These are phyloP conservation scores for Discostella stelligeroides DNA, from an alignment of 108 stramenopile genomes.

Conservation along the genomic window DNA sequence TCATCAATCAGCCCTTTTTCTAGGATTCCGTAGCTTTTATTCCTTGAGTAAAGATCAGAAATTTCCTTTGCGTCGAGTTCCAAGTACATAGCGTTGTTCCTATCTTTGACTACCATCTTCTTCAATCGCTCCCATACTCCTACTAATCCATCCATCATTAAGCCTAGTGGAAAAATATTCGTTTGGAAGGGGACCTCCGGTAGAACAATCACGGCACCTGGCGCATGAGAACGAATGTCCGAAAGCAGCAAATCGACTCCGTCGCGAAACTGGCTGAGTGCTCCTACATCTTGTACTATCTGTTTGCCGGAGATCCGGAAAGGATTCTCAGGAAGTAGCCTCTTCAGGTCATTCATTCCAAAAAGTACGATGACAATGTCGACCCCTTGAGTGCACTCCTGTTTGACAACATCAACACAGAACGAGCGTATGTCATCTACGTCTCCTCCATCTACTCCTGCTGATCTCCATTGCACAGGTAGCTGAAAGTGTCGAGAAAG, in stretches of 20 bases:
- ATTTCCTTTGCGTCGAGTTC: constrained; percentile 52
- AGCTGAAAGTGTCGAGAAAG: constrained; percentile 44
- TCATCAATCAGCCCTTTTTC: too few relatives aligned
- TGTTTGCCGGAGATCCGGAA: neutral
- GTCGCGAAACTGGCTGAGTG: constrained; percentile 41
- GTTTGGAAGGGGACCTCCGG: constrained; percentile 66
- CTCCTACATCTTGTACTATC: constrained; percentile 9
- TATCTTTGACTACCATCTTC: constrained; percentile 48
- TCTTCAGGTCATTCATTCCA: constrained; percentile 73
- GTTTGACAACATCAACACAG: constrained; percentile 56
- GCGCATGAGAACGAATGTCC: constrained; percentile 52
- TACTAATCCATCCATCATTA: constrained; percentile 62
- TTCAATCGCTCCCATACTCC: constrained; percentile 74
- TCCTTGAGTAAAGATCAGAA: constrained; percentile 52
- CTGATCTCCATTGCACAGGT: constrained; percentile 64
- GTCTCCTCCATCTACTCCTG: constrained; percentile 79
- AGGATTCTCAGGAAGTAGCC: constrained; percentile 46
- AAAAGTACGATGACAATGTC: constrained; percentile 65
- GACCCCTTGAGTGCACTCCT: constrained; percentile 41
- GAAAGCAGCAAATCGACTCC: constrained; percentile 47
- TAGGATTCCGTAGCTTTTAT: neutral
- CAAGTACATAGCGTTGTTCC: constrained; percentile 52
- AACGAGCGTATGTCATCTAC: constrained; percentile 48
- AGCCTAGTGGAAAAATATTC: constrained; percentile 65
- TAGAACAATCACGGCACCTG: constrained; percentile 52